Evolutionary conservation across 2,329 filamentous ascomycete species (phyloP), one percentile per base, ranked within the genome.

Genomic region (Mycosphaerella sp.): DNA sequence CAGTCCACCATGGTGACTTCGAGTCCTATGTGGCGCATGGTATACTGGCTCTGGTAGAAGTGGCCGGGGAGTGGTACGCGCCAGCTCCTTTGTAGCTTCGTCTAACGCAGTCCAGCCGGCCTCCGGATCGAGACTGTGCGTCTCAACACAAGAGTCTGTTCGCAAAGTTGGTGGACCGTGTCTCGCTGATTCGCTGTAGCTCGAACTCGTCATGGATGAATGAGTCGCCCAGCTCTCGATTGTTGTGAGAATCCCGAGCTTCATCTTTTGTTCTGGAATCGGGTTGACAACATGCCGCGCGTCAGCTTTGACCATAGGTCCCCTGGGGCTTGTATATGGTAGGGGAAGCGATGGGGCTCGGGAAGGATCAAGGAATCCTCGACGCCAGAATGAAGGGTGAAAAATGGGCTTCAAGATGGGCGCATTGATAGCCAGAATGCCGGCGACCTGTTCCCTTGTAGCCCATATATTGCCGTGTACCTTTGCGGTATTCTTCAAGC

Each of bases 391-490:
- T n/a, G 49, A 45, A 3, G 29, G 40, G 29, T 45, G 39, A 21
- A 52, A 52, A 2, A 52, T 6, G 5, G 49, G 49, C 32, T 45
- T 45, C 4, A 71, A 55, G 23, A 70, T 66, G 6, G 68, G 69
- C 2, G 65, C 53, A 51, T 70, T 70, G 52, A 71, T 67, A 4
- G 67, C 65, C 14, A 72, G 54, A 29, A 70, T 66, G 11, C 67
- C 69, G 14, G 68, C 65, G 23, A 68, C 58, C 2, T 67, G 69
- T 52, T 72, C 70, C 21, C 70, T 63, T 4, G 68, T 64, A 10
- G 69, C 70, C 70, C 70, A 71, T 9, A 61, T 59, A 52, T 71
- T 70, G 58, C 70, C 69, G 52, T 66, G 68, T n/a, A 67, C 26
- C 26, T 29, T 7, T 53, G 57, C 6, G 57, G 56, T 23, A 57